phyloP scores from a whole-genome alignment of 768 basidiomycete species.

The Tylopilus vinaceipallidus region DNA sequence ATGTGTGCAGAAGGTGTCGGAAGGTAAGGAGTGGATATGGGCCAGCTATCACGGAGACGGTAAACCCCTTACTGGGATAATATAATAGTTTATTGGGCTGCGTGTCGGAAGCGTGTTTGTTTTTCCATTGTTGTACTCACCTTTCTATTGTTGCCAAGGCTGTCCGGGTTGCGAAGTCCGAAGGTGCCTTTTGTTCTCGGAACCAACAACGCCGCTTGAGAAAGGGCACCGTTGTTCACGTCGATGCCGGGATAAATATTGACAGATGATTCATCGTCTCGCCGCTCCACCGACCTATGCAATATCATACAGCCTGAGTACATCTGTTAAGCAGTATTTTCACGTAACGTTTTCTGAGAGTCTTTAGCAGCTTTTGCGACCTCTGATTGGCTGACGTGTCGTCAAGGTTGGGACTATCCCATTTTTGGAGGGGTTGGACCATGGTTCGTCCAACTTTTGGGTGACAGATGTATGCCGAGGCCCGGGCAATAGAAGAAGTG shows the following conservation, averaged over 20 bases:
- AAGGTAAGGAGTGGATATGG: constrained; percentile 19
- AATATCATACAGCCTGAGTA: no score
- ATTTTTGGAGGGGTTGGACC: no score
- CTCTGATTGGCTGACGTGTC: no score
- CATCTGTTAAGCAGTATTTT: no score
- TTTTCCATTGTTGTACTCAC: constrained; percentile 35
- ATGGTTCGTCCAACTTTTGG: no score
- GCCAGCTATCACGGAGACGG: constrained; percentile 28
- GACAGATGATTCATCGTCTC: background rate
- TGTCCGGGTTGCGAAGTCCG: constrained; percentile 16
- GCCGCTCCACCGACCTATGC: no score
- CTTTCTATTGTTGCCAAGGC: constrained; percentile 30
- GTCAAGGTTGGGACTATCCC: no score
- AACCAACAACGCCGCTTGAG: constrained; percentile 3
- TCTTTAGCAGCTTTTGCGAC: no score
- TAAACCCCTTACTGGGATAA: constrained; percentile 11
- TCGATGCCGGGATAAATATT: no score
- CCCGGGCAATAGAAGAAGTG: constrained; percentile 1
- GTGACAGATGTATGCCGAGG: no score
- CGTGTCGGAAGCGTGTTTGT: constrained; percentile 30
- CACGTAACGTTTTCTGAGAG: no score
- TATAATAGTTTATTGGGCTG: constrained; percentile 26
- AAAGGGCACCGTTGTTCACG: no score
- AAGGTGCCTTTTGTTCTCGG: constrained; percentile 19
- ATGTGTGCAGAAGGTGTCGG: constrained; percentile 36